phyloP scores from a whole-genome alignment of 225 moss, liverwort and hornwort genomes.

The Pleurozium schreberi region DNA sequence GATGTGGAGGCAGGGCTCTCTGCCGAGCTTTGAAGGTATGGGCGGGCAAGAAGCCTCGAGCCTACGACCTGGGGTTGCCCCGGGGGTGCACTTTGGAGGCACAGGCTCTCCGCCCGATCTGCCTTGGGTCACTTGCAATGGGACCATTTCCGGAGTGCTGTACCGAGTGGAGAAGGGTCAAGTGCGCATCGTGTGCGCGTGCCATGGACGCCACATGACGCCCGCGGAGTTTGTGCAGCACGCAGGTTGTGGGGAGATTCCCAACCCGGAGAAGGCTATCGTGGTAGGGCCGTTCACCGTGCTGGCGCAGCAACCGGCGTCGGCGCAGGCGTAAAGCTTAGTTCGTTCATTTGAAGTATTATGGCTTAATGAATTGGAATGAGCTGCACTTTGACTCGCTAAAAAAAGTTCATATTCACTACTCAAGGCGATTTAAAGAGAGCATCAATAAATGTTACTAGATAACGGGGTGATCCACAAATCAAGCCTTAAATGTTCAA shows the following conservation, averaged over 20 bases:
- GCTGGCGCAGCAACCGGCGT: constrained; percentile 35
- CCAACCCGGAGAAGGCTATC: constrained; percentile 67
- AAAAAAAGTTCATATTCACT: neutral
- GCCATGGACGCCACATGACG: constrained; percentile 77
- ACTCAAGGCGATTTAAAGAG: neutral
- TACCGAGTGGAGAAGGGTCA: constrained; percentile 68
- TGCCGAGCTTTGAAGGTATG: constrained; percentile 44
- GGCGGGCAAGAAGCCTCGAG: constrained; percentile 47
- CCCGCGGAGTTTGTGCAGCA: constrained; percentile 71
- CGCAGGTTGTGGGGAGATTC: constrained; percentile 60
- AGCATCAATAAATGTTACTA: too few species aligned
- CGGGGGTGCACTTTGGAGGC: constrained; percentile 64
- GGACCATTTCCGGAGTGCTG: constrained; percentile 62
- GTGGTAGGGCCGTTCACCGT: constrained; percentile 46
- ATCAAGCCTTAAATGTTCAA: neutral
- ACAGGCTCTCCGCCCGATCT: constrained; percentile 60
- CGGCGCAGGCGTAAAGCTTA: constrained; percentile 23
- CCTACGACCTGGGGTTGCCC: constrained; percentile 48
- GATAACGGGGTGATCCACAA: too few species aligned
- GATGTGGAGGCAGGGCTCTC: constrained; percentile 34
- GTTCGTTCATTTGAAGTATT: constrained; percentile 3
- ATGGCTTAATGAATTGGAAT: neutral
- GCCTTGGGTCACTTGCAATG: constrained; percentile 83
- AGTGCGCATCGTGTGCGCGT: constrained; percentile 76
- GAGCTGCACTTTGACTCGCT: fast-evolving